These are phyloP conservation scores for Senecio squalidus DNA, from an alignment of 140 eudicot genomes.

Conservation along the genomic window DNA sequence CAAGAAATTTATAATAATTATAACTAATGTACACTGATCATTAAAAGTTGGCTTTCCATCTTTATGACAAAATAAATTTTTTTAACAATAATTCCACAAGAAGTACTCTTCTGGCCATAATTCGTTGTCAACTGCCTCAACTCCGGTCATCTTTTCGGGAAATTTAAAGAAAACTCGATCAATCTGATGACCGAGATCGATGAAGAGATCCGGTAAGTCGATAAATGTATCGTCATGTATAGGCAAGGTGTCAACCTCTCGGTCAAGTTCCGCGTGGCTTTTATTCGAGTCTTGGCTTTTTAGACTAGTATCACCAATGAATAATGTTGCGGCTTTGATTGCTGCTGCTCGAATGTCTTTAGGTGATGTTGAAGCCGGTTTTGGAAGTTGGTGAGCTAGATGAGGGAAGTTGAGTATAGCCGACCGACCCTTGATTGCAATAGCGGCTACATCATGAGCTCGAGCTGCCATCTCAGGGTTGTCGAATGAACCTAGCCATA, in stretches of 20 bases:
- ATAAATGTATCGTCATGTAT: conserved; percentile 8
- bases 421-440: conserved; percentile 53
- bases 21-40: too few relatives aligned
- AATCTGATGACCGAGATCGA: not conserved
- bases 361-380: conserved; percentile 50
- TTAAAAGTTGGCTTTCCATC: not conserved
- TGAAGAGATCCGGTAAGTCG: conserved; percentile 23
- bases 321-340: conserved; percentile 57
- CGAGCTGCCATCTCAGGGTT: conserved; percentile 25
- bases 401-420: conserved; percentile 72
- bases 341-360: conserved; percentile 66
- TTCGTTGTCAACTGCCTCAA: not conserved
- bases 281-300: not conserved
- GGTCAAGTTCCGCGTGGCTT: not conserved
- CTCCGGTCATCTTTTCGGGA: conserved; percentile 10
- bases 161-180: not conserved
- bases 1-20: too few relatives aligned
- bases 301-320: not conserved
- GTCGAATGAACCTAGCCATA: conserved; percentile 25
- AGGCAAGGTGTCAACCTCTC: not conserved
- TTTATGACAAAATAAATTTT: too few relatives aligned
- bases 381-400: conserved; percentile 42
- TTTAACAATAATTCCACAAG: conserved; percentile 2
- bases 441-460: conserved; percentile 55
- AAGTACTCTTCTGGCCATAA: conserved; percentile 9